These are phyloP conservation scores for Pseudodiploospora longispora DNA, from an alignment of 2,329 filamentous ascomycete genomes.

Conservation along the genomic window DNA sequence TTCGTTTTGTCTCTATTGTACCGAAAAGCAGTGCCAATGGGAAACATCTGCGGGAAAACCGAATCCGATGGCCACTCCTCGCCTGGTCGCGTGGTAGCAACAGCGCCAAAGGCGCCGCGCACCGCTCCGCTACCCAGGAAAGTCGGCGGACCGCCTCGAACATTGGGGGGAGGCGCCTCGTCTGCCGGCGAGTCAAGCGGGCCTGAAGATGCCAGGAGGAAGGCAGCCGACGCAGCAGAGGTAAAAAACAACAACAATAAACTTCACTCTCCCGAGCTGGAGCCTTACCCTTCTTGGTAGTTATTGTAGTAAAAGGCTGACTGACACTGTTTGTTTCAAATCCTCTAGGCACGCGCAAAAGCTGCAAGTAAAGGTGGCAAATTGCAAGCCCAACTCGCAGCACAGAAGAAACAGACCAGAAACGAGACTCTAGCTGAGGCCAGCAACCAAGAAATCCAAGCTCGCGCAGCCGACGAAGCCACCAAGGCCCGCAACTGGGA, in stretches of 20 bases:
- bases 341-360: conserved; percentile 52
- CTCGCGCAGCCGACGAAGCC: conserved; percentile 59
- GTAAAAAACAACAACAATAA: conserved; percentile 37
- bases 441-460: conserved; percentile 57
- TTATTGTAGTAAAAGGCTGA: too few species aligned
- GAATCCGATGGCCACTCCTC: conserved; percentile 63
- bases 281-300: too few species aligned
- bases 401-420: conserved; percentile 68
- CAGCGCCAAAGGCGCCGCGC: conserved; percentile 35
- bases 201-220: conserved; percentile 55
- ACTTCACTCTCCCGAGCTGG: background rate
- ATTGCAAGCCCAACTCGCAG: conserved; percentile 60
- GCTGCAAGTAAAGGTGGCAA: conserved; percentile 54
- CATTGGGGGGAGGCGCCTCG: conserved; percentile 48
- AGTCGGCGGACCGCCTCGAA: conserved; percentile 51
- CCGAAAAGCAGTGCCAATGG: conserved; percentile 47
- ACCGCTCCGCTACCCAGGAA: conserved; percentile 45
- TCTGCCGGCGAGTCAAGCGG: conserved; percentile 17
- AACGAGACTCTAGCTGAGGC: conserved; percentile 58
- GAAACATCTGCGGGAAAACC: conserved; percentile 72
- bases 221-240: conserved; percentile 77
- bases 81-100: conserved; percentile 64
- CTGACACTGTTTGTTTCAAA: too few species aligned
- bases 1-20: too few species aligned
- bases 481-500: conserved; percentile 28